Percentiles rank a stretch among this genome's conserved stretches.
These are phyloP conservation scores for Vigna radiata DNA, from an alignment of 306 rosid genomes.

Conservation along the genomic window DNA sequence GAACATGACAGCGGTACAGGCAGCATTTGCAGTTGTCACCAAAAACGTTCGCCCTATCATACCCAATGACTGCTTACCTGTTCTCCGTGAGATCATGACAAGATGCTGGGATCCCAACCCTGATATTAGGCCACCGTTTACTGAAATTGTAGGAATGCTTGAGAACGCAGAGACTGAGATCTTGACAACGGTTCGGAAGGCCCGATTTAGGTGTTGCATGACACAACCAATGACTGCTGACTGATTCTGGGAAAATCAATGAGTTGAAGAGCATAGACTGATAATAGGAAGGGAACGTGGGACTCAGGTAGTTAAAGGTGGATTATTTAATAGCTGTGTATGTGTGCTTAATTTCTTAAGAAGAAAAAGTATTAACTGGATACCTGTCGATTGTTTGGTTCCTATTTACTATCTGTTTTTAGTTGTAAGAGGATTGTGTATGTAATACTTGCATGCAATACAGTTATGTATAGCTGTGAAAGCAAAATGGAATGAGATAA, in stretches of 20 bases:
- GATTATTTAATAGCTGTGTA: constrained; percentile 58
- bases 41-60: constrained; percentile 83
- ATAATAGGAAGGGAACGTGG: constrained; percentile 42
- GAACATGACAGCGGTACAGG: constrained; percentile 99
- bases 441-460: constrained; percentile 62
- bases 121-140: constrained; percentile 86
- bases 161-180: constrained; percentile 93
- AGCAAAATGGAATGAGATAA: constrained; percentile 42
- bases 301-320: constrained; percentile 51
- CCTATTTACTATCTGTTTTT: constrained; percentile 60
- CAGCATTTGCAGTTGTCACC: constrained; percentile 98
- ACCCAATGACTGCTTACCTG: constrained; percentile 87
- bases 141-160: constrained; percentile 89
- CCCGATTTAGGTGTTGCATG: constrained; percentile 97
- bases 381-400: constrained; percentile 58
- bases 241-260: constrained; percentile 56
- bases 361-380: constrained; percentile 46
- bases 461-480: constrained; percentile 54
- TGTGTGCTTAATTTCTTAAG: constrained; percentile 59
- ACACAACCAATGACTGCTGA: constrained; percentile 90
- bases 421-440: constrained; percentile 66
- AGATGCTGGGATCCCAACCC: constrained; percentile 99
- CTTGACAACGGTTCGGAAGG: constrained; percentile 93
- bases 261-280: constrained; percentile 52
- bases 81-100: constrained; percentile 91